phyloP scores from a whole-genome alignment of 2,329 filamentous ascomycete genomes.

The Penicillium fuscoglaucum region DNA sequence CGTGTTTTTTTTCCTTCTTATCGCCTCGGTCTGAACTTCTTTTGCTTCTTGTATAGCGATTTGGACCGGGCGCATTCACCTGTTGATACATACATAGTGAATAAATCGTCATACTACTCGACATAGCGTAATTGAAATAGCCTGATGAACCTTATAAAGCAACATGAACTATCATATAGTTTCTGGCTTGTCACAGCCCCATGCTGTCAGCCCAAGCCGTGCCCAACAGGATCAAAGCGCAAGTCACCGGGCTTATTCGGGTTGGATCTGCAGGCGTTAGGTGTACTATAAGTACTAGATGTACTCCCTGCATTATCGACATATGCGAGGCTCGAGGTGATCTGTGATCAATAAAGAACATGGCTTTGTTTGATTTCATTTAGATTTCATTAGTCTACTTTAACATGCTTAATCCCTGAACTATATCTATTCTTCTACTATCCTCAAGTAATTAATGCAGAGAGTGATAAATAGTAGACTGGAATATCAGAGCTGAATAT shows the following conservation, averaged over 20 bases:
- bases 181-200: background rate
- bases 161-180: background rate
- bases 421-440: background rate
- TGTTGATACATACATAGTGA: background rate
- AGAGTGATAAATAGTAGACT: background rate
- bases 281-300: background rate
- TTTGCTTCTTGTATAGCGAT: background rate
- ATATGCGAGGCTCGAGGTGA: slow-evolving; percentile 2
- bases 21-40: too few relatives aligned
- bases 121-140: background rate
- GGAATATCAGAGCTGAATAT: background rate
- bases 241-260: slow-evolving; percentile 14
- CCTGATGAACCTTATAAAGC: background rate
- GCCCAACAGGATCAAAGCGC: slow-evolving; percentile 22
- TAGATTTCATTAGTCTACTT: background rate
- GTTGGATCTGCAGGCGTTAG: slow-evolving; percentile 16
- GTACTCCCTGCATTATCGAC: slow-evolving; percentile 19
- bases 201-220: slow-evolving; percentile 11
- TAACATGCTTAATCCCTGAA: background rate
- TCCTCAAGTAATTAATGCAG: background rate
- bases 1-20: background rate
- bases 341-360: too few relatives aligned
- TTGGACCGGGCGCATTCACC: too few relatives aligned
- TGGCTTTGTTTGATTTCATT: too few relatives aligned
- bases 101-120: background rate